Evolutionary conservation across 1,139 yeast genomes (phyloP), one percentile per base, ranked within the genome.

Genomic region (Sugiyamaella castrensis): DNA sequence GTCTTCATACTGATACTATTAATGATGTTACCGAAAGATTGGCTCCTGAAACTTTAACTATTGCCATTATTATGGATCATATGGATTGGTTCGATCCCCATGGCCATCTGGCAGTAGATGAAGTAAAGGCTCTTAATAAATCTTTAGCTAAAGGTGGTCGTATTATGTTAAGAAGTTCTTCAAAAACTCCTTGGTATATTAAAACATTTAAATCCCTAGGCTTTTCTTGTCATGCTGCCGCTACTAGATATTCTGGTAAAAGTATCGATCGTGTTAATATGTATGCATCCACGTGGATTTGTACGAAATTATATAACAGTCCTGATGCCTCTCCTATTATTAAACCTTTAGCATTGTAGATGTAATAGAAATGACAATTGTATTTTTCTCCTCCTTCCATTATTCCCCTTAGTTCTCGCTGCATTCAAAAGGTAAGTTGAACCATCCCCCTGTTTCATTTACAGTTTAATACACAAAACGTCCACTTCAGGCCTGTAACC

Each of bases 271-370:
- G 94, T 57, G 84, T 81, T 57, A 86, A 86, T 68, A 86, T 86
- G 95, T 86, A 86, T 64, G 94, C 95, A 1, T 84, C 91, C 4
- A 84, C 94, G 1, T 86, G 95, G 95, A 80, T 86, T 24, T 84
- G 91, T 64, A 81, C 83, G 34, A 84, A 84, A 63, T 19, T 50
- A 38, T 47, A 48, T 33, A 43, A 43, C 37, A 33, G 30, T 24
- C 32, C 40, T n/a, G 48, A 44, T 16, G 36, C 43, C 26, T 34
- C 51, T 8, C 33, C 39, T 27, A 40, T 40, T 19, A 46, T 46
- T 37, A 46, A 46, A 26, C 49, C 46, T 30, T 41, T 46, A 28
- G 40, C 32, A n/a, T 16, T 46, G 26, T 46, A 40, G 31, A 36
- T 27, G 27, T 13, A 13, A 26, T 26, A 7, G 19, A 24, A 12